Conservation (phyloP, 2,329 filamentous ascomycete species). For the Aspergillus cejpii region DNA sequence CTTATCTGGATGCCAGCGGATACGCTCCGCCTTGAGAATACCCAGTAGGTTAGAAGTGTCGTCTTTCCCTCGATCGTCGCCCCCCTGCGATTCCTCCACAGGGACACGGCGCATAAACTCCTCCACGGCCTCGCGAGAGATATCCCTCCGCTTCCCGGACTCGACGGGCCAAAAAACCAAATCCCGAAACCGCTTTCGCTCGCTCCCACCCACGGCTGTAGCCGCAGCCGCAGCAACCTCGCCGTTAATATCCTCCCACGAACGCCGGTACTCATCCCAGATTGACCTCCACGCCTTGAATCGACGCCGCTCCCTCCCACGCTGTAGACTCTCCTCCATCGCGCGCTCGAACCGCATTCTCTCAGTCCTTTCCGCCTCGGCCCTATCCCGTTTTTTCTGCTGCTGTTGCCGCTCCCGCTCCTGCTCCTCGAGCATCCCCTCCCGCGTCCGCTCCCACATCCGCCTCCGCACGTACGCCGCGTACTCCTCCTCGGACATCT, state of each 20-base stretch:
- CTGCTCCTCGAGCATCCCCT: constrained; percentile 72
- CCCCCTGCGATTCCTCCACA: neutral
- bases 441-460: constrained; percentile 95
- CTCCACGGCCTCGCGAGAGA: constrained; percentile 56
- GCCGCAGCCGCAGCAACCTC: constrained; percentile 14
- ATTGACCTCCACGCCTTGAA: constrained; percentile 45
- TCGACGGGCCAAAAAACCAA: constrained; percentile 67
- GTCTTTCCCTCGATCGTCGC: constrained; percentile 11
- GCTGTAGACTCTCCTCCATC: constrained; percentile 62
- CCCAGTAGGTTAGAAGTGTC: constrained; percentile 36
- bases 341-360: constrained; percentile 49
- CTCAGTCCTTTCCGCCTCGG: constrained; percentile 19
- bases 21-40: constrained; percentile 71
- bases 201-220: constrained; percentile 1
- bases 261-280: constrained; percentile 59
- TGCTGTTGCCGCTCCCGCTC: constrained; percentile 49
- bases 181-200: constrained; percentile 29
- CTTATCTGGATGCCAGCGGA: constrained; percentile 97
- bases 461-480: constrained; percentile 71
- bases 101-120: constrained; percentile 61
- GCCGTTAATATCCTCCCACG: constrained; percentile 53
- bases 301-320: constrained; percentile 56
- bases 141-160: constrained; percentile 51
- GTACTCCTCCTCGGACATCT: constrained; percentile 91
- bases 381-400: constrained; percentile 39